Base-by-base conservation (phyloP, 768 basidiomycete species). In the Kwoniella dejecticola region DNA sequence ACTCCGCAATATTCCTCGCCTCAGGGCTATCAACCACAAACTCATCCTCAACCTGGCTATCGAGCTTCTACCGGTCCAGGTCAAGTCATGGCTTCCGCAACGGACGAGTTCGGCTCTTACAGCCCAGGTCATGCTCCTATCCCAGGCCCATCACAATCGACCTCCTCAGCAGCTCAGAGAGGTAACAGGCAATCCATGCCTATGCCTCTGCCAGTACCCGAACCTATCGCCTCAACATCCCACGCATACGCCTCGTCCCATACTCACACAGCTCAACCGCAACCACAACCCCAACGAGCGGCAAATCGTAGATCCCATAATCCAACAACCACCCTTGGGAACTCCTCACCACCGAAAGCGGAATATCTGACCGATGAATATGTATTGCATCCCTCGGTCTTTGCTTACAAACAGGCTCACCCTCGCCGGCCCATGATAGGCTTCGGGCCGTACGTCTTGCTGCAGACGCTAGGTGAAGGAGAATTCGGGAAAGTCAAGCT, bases 401-500 rank as follows among this genome's bases (percentile, higher is more conserved):
- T 66, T n/a, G 70, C 76, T 1, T 80, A 74, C 64, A 73, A 75
- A 42, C 58, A 64, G 17, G 74, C 75, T 13, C 78, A 80, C 60
- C 77, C 79, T 4, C 68, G 76, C 1, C 63, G 79, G 44, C 77
- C 75, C 21, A 77, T 80, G 65, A 75, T 82, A 57, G 79, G 75
- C 47, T 98, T 99, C 69, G 96, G 96, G 0, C 92, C 94, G 0
- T 99, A 99, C 79, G 83, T 98, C 10, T 84, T 98, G 38, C 82
- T 99, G 17, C 94, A 98, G 79, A 98, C 96, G 0, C 84, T 99
- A 19, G 96, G 96, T 45, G 95, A 99, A 80, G 95, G 95, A 68
- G 95, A 98, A 82, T 97, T 97, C 75, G 94, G 93, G 46, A 98
- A 98, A 79, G 94, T 98, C 81, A 98, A 97, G 78, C 86, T 98